Base-by-base conservation (phyloP, 1,139 yeast species). In the Suhomyces yuchorum region DNA sequence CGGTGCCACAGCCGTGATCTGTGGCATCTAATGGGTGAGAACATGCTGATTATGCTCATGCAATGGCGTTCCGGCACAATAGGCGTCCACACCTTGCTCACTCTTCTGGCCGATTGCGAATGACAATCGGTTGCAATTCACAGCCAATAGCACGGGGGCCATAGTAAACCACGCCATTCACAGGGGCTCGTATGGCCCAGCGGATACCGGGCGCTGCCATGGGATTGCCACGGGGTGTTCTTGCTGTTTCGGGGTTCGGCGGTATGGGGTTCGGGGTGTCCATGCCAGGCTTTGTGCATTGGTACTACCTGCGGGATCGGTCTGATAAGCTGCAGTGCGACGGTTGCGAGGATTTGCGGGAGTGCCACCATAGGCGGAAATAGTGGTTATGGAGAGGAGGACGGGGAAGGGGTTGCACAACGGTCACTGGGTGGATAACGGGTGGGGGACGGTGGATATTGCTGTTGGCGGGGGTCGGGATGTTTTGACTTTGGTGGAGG, bases 61-160 rank as follows among this genome's bases (percentile, higher is more conserved):
- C 12, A 17, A 18, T 15, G 17, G 19, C 19, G 17, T 30, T 30
- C 18, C 34, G 34, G 34, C 34, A 30, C 9, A 30, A 30, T 30
- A 30, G 34, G 3, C 3, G 18, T 30, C 34, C 37, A 34, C 37
- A 34, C 15, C 20, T 38, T 15, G 41, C 34, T 24, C 41, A 38
- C 41, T 26, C 8, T 26, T 38, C 19, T 11, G 34, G 15, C 3
- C n/a, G 11, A 38, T 38, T 38, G 41, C 41, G 41, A 26, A 15
- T 30, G 4, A 23, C 30, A 26, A 11, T 26, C 12, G 30, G 30
- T 12, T 26, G 30, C 30, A 26, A 26, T 26, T 26, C 14, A 26
- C 30, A 26, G n/a, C 30, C 30, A 26, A 26, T 26, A 26, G 30
- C 30, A 26, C 14, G 2, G 30, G n/a, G 4, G 30, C 30, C 30